Conservation (phyloP, 352 stramenopile species). For the Blastocystis sp. region DNA sequence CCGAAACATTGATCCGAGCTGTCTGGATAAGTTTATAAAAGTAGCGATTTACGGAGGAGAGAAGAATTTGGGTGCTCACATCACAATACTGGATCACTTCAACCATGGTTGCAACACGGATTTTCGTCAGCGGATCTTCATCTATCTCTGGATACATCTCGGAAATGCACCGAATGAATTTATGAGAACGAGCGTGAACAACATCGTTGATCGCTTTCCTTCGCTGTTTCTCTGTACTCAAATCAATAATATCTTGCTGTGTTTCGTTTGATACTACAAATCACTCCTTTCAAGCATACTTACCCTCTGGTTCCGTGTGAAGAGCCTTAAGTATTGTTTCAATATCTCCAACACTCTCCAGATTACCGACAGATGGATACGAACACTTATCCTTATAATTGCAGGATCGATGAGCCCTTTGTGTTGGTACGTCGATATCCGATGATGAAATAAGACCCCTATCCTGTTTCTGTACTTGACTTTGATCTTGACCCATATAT, state of each 20-base stretch:
- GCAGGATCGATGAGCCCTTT: no score
- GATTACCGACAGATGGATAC: no score
- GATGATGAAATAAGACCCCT: no score
- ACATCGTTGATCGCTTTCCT: background rate
- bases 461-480: no score
- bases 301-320: no score
- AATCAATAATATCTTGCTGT: background rate
- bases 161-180: background rate
- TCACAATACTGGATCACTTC: conserved; percentile 39
- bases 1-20: background rate
- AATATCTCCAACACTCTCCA: no score
- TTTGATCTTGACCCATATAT: no score
- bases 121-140: background rate
- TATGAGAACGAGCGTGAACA: background rate
- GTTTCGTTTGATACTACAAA: no score
- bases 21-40: background rate
- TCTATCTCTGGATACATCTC: background rate
- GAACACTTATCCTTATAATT: no score
- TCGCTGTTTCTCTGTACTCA: background rate
- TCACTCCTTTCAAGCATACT: no score
- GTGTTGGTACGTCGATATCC: no score
- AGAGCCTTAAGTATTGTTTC: no score
- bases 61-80: background rate
- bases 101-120: conserved; percentile 1
- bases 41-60: conserved; percentile 6